Conservation (phyloP, 495 filamentous ascomycete genomes). For the Aspergillus mulundensis region DNA sequence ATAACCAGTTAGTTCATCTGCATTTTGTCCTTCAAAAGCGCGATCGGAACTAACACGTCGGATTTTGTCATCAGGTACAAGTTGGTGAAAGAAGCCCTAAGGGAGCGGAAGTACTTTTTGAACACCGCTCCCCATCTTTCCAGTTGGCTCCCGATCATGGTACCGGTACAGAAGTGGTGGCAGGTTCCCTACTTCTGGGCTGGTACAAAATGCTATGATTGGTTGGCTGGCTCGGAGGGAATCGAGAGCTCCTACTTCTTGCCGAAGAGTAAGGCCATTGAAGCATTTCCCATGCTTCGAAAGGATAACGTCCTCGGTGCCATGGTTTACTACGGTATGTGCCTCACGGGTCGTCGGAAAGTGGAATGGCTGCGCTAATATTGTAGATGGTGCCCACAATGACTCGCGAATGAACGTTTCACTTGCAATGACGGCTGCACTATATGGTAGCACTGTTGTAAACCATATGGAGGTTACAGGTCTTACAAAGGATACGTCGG, state of each 20-base stretch:
- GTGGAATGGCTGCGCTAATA: slow-evolving; percentile 15
- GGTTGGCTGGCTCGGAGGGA: slow-evolving; percentile 89
- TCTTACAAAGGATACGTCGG: slow-evolving; percentile 73
- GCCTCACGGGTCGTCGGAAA: neutral
- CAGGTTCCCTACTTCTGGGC: slow-evolving; percentile 97
- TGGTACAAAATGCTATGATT: slow-evolving; percentile 93
- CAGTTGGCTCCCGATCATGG: slow-evolving; percentile 95
- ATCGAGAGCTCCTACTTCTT: slow-evolving; percentile 97
- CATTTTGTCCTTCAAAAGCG: neutral
- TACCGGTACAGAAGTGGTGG: slow-evolving; percentile 94
- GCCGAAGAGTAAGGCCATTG: slow-evolving; percentile 88
- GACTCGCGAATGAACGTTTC: slow-evolving; percentile 99
- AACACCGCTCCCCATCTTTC: slow-evolving; percentile 95
- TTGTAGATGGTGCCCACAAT: slow-evolving; percentile 85
- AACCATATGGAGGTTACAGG: slow-evolving; percentile 90
- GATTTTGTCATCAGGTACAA: slow-evolving; percentile 54
- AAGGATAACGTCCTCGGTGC: slow-evolving; percentile 81
- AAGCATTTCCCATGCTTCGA: slow-evolving; percentile 97
- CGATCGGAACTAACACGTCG: neutral
- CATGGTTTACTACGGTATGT: slow-evolving; percentile 85
- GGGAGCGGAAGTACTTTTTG: slow-evolving; percentile 93
- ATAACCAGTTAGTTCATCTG: slow-evolving; percentile 62
- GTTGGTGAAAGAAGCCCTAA: slow-evolving; percentile 89
- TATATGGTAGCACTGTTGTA: slow-evolving; percentile 88
- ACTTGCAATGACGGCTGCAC: slow-evolving; percentile 88